These are phyloP conservation scores for Dryas integrifolia DNA, from an alignment of 331 rosid genomes.

Conservation along the genomic window DNA sequence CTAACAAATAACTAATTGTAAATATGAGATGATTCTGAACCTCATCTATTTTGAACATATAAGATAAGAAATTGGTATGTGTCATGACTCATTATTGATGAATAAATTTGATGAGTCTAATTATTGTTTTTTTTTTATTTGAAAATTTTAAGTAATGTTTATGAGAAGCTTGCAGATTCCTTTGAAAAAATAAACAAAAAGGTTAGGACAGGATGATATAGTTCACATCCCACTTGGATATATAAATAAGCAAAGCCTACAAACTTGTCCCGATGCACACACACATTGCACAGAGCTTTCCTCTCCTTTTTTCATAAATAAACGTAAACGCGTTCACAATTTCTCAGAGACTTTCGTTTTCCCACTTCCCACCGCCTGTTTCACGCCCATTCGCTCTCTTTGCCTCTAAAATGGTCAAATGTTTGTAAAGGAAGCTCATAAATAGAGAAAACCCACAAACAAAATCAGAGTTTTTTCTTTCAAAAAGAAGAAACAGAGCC, in stretches of 20 bases:
- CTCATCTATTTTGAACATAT: too few relatives aligned
- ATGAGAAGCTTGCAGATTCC: not conserved
- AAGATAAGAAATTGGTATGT: too few relatives aligned
- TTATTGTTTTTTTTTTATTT: too few relatives aligned
- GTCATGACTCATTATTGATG: too few relatives aligned
- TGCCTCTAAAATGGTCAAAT: not conserved
- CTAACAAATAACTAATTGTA: too few relatives aligned
- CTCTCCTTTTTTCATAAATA: slow-evolving; percentile 1
- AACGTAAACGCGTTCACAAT: slow-evolving; percentile 40
- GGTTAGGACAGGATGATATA: not conserved
- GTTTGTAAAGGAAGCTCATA: slow-evolving; percentile 5
- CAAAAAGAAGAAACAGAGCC: not conserved
- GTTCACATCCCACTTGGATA: slow-evolving; percentile 1
- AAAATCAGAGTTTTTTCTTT: not conserved
- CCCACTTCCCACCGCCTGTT: slow-evolving; percentile 71
- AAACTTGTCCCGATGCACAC: slow-evolving; percentile 6
- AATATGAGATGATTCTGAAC: too few relatives aligned
- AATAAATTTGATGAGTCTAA: too few relatives aligned
- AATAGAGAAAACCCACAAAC: not conserved
- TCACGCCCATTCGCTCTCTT: not conserved
- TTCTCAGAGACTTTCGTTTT: slow-evolving; percentile 33
- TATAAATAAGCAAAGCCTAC: not conserved
- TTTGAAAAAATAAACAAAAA: not conserved
- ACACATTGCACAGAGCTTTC: not conserved
- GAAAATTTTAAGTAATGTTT: not conserved